Base-by-base conservation (phyloP, 805 yeast genomes). In the Saccharomyces mikatae region DNA sequence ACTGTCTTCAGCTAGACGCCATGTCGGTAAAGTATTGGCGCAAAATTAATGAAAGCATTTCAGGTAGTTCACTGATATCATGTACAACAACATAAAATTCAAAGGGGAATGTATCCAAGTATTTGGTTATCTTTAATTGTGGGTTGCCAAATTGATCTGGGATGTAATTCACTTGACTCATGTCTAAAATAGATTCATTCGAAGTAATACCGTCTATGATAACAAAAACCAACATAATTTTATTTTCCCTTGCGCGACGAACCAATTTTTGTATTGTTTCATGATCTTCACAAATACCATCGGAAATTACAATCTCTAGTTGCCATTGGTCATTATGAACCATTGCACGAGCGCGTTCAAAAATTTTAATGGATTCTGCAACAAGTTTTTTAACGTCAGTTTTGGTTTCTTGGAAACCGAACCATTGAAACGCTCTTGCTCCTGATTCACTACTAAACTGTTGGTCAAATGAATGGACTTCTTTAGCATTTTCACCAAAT, bases 271-370 rank as follows among this genome's bases (percentile, higher is more conserved):
- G 83, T 50, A 94, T 76, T 0, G 86, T 82, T 30, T 79, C 90
- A 69, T 94, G 99, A 69, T 91, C 95, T 70, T 94, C 99, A 67
- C 97, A 90, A 49, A 94, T 89, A 72, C 99, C 99, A 74, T 94
- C 99, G 1, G 97, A 89, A 31, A 94, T 78, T 56, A 94, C 86
- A 54, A 94, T 89, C 69, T 95, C 89, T 60, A 94, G 76, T 71
- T 89, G 96, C 97, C 98, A 94, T 67, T 89, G 77, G 57, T 89
- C 96, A 30, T 74, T 68, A n/a, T 75, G 71, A 3, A 75, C 67
- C 48, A 77, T 65, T 3, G 86, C 82, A 55, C 71, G 73, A 6
- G 87, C 86, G 51, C 71, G 69, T 56, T 82, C 81, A 69, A 94
- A 92, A 41, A 89, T 79, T 52, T 79, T 77, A 55, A 94, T 77